Conservation (phyloP, 345 rosid species). For the Eucalyptus polybractea region DNA sequence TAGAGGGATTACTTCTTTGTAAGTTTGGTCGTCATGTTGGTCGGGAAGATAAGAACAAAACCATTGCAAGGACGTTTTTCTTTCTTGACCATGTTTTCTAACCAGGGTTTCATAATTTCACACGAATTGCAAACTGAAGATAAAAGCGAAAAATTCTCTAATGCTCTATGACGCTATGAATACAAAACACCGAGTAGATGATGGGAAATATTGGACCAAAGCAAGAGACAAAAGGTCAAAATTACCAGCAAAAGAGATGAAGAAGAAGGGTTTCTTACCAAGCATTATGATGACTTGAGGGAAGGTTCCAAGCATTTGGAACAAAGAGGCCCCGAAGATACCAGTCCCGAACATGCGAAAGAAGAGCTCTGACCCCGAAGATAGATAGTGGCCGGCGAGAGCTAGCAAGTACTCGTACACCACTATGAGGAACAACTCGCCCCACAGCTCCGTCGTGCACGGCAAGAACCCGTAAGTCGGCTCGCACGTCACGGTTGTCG, state of each 20-base stretch:
- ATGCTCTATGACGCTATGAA: background rate
- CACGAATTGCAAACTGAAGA: background rate
- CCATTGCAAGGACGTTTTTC: background rate
- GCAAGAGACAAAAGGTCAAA: background rate
- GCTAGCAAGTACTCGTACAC: slow-evolving; percentile 30
- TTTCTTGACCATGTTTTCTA: background rate
- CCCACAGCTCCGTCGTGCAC: slow-evolving; percentile 38
- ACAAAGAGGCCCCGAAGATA: slow-evolving; percentile 29
- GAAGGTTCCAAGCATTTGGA: slow-evolving; percentile 20
- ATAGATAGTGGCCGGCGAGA: slow-evolving; percentile 2
- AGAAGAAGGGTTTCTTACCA: slow-evolving; percentile 3
- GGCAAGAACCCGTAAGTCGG: slow-evolving; percentile 36
- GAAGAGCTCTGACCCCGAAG: slow-evolving; percentile 32
- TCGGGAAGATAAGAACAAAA: background rate
- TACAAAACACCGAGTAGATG: background rate
- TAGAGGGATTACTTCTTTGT: background rate
- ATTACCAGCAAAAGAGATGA: background rate
- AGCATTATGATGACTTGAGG: slow-evolving; percentile 26
- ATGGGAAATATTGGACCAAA: background rate
- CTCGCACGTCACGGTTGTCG: slow-evolving; percentile 20
- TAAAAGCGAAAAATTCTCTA: background rate
- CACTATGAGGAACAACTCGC: slow-evolving; percentile 26
- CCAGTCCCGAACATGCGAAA: slow-evolving; percentile 42
- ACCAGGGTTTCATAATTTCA: background rate
- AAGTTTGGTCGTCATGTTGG: background rate